These are phyloP conservation scores for Fonsecaea erecta DNA, from an alignment of 2,329 filamentous ascomycete genomes.

Conservation along the genomic window DNA sequence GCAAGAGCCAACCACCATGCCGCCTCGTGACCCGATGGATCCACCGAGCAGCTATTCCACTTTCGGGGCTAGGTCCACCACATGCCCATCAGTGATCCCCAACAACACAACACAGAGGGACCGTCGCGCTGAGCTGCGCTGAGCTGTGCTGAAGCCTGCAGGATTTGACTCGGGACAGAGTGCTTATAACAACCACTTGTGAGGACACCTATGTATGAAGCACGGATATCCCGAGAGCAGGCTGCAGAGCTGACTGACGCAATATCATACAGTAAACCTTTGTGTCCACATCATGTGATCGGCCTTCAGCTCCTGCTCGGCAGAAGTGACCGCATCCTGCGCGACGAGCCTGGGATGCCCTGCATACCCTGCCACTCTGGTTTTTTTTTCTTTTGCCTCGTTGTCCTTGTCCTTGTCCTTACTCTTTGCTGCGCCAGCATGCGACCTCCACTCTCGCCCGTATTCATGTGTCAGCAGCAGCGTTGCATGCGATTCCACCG, in stretches of 20 bases:
- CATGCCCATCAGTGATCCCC: neutral
- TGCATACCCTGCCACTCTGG: neutral
- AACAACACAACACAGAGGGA: too few species aligned
- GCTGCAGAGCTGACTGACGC: neutral
- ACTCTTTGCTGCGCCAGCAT: neutral
- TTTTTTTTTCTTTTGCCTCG: neutral
- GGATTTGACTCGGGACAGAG: neutral
- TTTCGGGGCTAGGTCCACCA: neutral
- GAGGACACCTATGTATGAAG: neutral
- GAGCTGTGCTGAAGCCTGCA: neutral
- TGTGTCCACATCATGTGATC: slow-evolving; percentile 2
- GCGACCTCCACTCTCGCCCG: slow-evolving; percentile 1
- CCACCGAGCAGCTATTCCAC: neutral
- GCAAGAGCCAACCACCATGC: slow-evolving; percentile 21
- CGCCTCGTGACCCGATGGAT: slow-evolving; percentile 18
- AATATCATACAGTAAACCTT: neutral
- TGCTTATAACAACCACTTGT: neutral
- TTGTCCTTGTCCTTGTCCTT: too few species aligned
- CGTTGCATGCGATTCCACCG: slow-evolving; percentile 7
- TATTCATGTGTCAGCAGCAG: slow-evolving; percentile 8
- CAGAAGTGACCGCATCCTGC: neutral
- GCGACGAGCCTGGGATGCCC: neutral
- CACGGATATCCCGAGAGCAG: neutral
- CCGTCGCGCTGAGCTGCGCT: neutral
- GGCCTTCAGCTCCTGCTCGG: neutral